phyloP scores from a whole-genome alignment of 345 rosid genomes.

The Cardamine occulta region DNA sequence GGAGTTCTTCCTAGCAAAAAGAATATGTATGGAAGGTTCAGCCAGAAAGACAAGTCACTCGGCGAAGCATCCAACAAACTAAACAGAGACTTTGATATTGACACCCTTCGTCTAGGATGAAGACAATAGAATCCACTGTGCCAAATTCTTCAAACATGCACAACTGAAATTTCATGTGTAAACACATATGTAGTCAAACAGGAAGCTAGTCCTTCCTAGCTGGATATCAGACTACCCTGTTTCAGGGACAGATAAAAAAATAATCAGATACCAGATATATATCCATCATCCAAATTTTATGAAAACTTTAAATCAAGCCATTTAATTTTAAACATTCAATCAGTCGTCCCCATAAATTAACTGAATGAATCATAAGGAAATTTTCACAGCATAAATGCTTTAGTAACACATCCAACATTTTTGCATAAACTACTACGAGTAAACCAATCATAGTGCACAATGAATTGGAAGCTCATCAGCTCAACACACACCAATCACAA shows the following conservation, averaged over 20 bases:
- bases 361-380: background rate
- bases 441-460: background rate
- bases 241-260: background rate
- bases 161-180: background rate
- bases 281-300: background rate
- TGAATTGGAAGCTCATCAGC: background rate
- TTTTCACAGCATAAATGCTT: constrained; percentile 3
- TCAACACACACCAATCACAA: constrained; percentile 7
- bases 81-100: constrained; percentile 1
- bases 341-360: constrained; percentile 9
- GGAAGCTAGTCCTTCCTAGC: background rate
- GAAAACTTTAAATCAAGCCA: background rate
- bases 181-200: constrained; percentile 16
- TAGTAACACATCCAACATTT: background rate
- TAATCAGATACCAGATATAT: constrained; percentile 11
- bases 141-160: constrained; percentile 17
- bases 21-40: constrained; percentile 25
- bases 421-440: background rate
- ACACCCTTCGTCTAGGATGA: background rate
- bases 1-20: background rate
- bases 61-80: background rate
- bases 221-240: constrained; percentile 17
- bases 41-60: constrained; percentile 1
- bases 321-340: background rate
- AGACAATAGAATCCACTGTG: background rate